Evolutionary conservation across 2,329 filamentous ascomycete genomes (phyloP).

Genomic region (Colletotrichum sp.): DNA sequence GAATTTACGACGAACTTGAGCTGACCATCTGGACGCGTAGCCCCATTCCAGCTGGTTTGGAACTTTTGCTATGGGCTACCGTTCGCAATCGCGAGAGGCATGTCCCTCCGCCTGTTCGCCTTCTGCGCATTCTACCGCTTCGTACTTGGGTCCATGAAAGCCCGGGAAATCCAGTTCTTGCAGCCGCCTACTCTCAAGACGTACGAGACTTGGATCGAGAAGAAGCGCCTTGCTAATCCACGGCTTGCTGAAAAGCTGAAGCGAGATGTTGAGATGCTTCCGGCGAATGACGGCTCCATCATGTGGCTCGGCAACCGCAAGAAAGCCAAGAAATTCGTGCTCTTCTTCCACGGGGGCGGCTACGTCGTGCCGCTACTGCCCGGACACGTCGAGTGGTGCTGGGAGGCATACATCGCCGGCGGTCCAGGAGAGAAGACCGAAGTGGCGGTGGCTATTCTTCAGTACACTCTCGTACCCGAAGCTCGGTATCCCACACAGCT

Average conservation of each 20-base stretch:
- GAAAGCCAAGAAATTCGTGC: conserved; percentile 29
- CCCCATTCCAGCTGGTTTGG: conserved; percentile 15
- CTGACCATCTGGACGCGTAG: background rate
- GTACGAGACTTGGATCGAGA: conserved; percentile 27
- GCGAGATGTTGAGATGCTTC: conserved; percentile 1
- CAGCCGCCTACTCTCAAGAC: conserved; percentile 19
- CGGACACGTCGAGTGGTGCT: conserved; percentile 31
- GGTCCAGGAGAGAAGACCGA: background rate
- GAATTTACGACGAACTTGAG: rapidly evolving
- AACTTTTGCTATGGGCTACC: conserved; percentile 8
- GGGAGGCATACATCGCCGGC: conserved; percentile 26
- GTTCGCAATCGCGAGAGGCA: conserved; percentile 21
- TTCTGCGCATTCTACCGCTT: conserved; percentile 24
- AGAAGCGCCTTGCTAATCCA: conserved; percentile 16
- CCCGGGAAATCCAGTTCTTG: conserved; percentile 27
- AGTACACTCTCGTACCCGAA: conserved; percentile 21
- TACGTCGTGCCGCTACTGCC: conserved; percentile 26
- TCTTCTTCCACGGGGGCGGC: conserved; percentile 35
- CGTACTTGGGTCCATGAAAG: conserved; percentile 1
- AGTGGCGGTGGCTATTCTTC: conserved; percentile 19
- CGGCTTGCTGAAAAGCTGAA: background rate
- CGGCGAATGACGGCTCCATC: conserved; percentile 19
- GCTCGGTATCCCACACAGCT: conserved; percentile 18
- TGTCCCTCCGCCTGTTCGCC: conserved; percentile 20
- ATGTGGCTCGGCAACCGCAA: conserved; percentile 33